Conservation (phyloP, 805 yeast genomes). For the Wickerhamiella occidentalis region DNA sequence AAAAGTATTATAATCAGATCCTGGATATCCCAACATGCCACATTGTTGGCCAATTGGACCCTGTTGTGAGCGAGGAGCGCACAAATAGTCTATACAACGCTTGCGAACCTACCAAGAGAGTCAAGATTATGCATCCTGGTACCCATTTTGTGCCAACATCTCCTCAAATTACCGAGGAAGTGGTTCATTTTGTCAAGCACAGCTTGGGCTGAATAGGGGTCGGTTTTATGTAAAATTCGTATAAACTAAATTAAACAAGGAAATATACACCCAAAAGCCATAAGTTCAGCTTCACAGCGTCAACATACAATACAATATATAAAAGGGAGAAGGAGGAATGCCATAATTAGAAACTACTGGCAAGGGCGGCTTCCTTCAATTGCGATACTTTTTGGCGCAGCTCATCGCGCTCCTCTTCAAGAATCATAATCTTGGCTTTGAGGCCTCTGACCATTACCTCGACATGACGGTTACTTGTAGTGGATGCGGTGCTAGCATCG, state of each 20-base stretch:
- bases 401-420: slow-evolving; percentile 74
- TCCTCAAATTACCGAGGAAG: slow-evolving; percentile 36
- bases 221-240: neutral
- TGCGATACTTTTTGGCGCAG: slow-evolving; percentile 29
- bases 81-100: slow-evolving; percentile 47
- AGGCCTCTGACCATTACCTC: slow-evolving; percentile 68
- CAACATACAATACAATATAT: neutral
- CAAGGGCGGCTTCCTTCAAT: slow-evolving; percentile 26
- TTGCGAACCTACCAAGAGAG: slow-evolving; percentile 35
- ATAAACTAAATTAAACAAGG: neutral
- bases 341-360: neutral
- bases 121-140: slow-evolving; percentile 71
- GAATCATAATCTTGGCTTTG: slow-evolving; percentile 70
- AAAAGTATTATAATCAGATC: slow-evolving; percentile 25
- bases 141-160: slow-evolving; percentile 95
- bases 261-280: too few species aligned
- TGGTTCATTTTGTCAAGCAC: slow-evolving; percentile 23
- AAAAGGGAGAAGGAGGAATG: neutral
- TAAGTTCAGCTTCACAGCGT: too few species aligned
- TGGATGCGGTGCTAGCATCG: slow-evolving; percentile 26
- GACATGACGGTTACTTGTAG: slow-evolving; percentile 38
- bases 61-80: slow-evolving; percentile 67
- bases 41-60: slow-evolving; percentile 75
- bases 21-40: slow-evolving; percentile 45
- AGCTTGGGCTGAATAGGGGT: neutral